Evolutionary conservation across 257 asterid genomes (phyloP), one percentile per base, ranked within the genome.

Genomic region (Penstemon newberryi): DNA sequence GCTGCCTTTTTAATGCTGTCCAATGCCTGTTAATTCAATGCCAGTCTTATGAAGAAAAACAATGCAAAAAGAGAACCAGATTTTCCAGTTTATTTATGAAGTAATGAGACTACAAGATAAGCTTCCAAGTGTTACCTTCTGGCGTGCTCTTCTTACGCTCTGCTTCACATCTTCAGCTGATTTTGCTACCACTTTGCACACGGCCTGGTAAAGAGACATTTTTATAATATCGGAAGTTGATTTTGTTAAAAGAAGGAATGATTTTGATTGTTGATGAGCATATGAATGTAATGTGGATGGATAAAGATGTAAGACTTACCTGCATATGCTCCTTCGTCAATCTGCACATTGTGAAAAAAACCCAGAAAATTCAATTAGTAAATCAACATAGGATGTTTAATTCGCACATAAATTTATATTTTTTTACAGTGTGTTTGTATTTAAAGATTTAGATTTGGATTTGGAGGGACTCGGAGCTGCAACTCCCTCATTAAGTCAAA

Each of bases 91-190:
- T 60, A 10, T 4, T 38, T n/a, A 8, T 4, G 43, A 57, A 57
- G 40, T 5, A 39, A 25, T 12, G 15, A 49, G 55, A 44, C 25
- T 13, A 61, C 51, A 42, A 7, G 41, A 45, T 25, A 12, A 70
- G 44, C 60, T 56, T 54, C 10, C 40, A 38, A 55, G 10, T 12
- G 42, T 58, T 78, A 93, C 99, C 96, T 88, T 93, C 72, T 93
- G 99, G 63, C 97, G 97, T 3, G 97, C 89, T 87, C 99, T 83
- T 81, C 99, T 78, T 78, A 90, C 77, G 82, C 99, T 87, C 77
- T 85, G 92, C 78, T 90, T 93, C 79, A 87, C 97, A 73, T 85
- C 96, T 81, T 93, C 99, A 56, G 96, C 83, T 68, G 96, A 85
- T 83, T 90, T 93, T 13, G 93, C 73, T 47, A 90, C 99, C 75